Base-by-base conservation (phyloP, 2,329 filamentous ascomycete genomes). In the Drechslera avenae region DNA sequence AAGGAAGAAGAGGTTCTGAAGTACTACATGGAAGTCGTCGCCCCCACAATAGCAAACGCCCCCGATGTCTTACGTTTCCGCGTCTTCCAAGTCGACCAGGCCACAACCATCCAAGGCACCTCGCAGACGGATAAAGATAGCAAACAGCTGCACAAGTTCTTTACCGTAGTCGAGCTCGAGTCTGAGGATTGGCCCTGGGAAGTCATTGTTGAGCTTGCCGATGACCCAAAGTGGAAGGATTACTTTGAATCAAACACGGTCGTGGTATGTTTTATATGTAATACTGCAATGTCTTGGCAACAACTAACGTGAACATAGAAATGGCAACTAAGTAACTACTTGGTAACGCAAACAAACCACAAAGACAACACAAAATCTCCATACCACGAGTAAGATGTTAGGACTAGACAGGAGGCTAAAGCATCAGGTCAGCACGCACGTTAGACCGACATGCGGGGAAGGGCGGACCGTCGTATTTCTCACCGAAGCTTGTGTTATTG, bases 101-200 rank as follows among this genome's bases (percentile, higher is more conserved):
- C 52, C 17, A 51, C 46, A 7, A 45, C 40, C 3, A 14, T 54
- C 31, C 18, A 56, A n/a, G 46, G 39, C n/a, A 33, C 33, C 2
- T 17, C 39, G 13, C 35, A 39, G 14, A 30, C 17, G 30, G 44
- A 46, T 13, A 47, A 51, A 30, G 52, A 58, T 3, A 54, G 45
- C 28, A 30, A 52, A 5, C 4, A 41, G 2, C 26, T 60, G 39
- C 49, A 58, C 26, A 51, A 37, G 4, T 58, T 49, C 23, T 54
- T 62, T 19, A 56, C 52, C 2, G 26, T 56, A 3, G 52, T 54
- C 7, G 59, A 62, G 39, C 35, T 60, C 17, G 57, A 49, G 28
- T 52, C 52, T 3, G 57, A 60, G 21, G 46, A 62, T 26, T 60
- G 54, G 57, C 59, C 57, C 9, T 62, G 59, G 59, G 59, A 58